These are phyloP conservation scores for Eucommia ulmoides DNA, from an alignment of 257 asterid genomes.

Conservation along the genomic window DNA sequence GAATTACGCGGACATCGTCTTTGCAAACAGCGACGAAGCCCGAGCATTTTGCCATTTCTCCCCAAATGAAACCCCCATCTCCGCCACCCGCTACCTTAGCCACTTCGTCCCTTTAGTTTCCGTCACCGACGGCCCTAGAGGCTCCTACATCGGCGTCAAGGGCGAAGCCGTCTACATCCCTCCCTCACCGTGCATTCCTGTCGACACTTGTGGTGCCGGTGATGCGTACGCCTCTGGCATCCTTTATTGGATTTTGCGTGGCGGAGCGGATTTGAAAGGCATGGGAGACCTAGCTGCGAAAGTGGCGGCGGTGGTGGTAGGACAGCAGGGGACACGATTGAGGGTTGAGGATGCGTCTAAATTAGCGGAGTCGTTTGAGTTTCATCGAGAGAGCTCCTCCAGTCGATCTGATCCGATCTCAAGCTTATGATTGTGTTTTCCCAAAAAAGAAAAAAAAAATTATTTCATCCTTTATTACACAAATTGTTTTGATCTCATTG, in stretches of 20 bases:
- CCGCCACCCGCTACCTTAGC: conserved; percentile 87
- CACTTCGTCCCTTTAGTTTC: conserved; percentile 93
- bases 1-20: conserved; percentile 78
- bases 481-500: no score
- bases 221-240: conserved; percentile 98
- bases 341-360: conserved; percentile 61
- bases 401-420: conserved; percentile 76
- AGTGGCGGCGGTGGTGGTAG: conserved; percentile 86
- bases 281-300: conserved; percentile 83
- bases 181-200: conserved; percentile 71
- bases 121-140: conserved; percentile 91
- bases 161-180: conserved; percentile 89
- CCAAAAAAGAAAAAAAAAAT: no score
- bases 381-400: conserved; percentile 30
- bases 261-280: conserved; percentile 57
- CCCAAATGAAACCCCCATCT: conserved; percentile 57
- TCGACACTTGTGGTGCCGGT: conserved; percentile 98
- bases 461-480: no score
- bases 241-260: conserved; percentile 58
- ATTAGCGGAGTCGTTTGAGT: conserved; percentile 47
- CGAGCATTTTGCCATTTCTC: conserved; percentile 66
- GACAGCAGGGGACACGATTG: conserved; percentile 91
- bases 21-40: conserved; percentile 90
- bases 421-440: conserved; percentile 43
- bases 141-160: conserved; percentile 82